Conservation (phyloP, 768 basidiomycete genomes). For the Naganishia vaughanmartiniae region DNA sequence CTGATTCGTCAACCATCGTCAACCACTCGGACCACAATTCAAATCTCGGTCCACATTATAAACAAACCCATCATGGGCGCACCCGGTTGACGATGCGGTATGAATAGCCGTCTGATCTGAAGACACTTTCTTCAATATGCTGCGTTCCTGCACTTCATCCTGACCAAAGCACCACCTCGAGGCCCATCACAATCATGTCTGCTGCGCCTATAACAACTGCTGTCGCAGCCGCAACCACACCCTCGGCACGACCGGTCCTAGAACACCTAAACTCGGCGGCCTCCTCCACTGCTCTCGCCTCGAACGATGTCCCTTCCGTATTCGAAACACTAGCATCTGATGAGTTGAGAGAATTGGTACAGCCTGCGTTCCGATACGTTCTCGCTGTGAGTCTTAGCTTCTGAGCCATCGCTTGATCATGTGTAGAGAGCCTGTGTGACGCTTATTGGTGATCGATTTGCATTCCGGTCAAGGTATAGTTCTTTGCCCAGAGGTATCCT, state of each 20-base stretch:
- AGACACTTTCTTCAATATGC: background rate
- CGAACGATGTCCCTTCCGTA: slow-evolving; percentile 53
- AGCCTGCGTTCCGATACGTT: slow-evolving; percentile 92
- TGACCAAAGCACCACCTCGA: too few relatives aligned
- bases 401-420: background rate
- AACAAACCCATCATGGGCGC: background rate
- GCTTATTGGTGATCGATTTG: background rate
- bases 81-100: background rate
- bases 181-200: background rate
- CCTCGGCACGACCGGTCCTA: slow-evolving; percentile 7
- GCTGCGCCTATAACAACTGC: background rate
- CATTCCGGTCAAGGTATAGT: slow-evolving; percentile 56
- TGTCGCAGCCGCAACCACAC: slow-evolving; percentile 1
- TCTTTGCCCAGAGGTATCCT: slow-evolving; percentile 91
- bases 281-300: slow-evolving; percentile 20
- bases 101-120: background rate
- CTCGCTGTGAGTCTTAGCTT: slow-evolving; percentile 66
- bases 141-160: too few relatives aligned
- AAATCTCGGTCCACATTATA: background rate
- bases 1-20: background rate
- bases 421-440: background rate
- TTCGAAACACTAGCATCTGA: slow-evolving; percentile 93
- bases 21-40: too few relatives aligned
- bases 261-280: slow-evolving; percentile 21
- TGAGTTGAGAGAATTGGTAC: slow-evolving; percentile 83